Evolutionary conservation across 768 basidiomycete genomes (phyloP).

Genomic region (Leucocoprinus leucothites): DNA sequence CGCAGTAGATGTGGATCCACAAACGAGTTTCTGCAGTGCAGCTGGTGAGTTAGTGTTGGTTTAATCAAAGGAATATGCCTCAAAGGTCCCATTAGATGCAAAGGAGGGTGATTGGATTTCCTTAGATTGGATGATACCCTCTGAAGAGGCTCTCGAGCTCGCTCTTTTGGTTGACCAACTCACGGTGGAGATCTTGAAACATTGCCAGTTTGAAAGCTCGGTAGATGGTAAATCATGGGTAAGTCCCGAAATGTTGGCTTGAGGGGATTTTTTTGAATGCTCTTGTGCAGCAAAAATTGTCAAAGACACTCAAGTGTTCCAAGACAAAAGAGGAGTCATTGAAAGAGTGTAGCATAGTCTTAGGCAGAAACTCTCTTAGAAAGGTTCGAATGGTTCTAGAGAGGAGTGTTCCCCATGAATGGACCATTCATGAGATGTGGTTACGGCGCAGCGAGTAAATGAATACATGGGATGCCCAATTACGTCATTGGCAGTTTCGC

Average conservation of each 20-base stretch:
- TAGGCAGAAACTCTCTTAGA: background rate
- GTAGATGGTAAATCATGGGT: slow-evolving; percentile 17
- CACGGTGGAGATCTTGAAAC: slow-evolving; percentile 19
- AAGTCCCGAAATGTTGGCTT: slow-evolving; percentile 3
- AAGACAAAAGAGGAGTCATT: background rate
- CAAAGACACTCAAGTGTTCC: background rate
- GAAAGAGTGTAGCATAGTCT: background rate
- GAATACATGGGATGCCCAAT: slow-evolving; percentile 1
- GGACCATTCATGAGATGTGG: slow-evolving; percentile 42
- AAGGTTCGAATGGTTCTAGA: slow-evolving; percentile 25
- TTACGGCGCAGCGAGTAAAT: slow-evolving; percentile 19
- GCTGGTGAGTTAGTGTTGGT: slow-evolving; percentile 31
- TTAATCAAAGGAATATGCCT: background rate
- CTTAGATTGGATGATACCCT: slow-evolving; percentile 20
- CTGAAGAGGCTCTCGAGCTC: slow-evolving; percentile 16
- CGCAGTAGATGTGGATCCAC: slow-evolving; percentile 52
- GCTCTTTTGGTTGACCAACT: slow-evolving; percentile 24
- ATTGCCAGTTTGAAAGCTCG: slow-evolving; percentile 16
- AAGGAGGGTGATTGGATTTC: slow-evolving; percentile 26
- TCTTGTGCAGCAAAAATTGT: background rate
- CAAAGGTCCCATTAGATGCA: slow-evolving; percentile 19
- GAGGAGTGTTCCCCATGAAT: slow-evolving; percentile 25
- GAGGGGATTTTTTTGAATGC: background rate
- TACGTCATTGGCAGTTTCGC: slow-evolving; percentile 13
- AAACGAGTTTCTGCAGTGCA: slow-evolving; percentile 50